Evolutionary conservation across 768 basidiomycete genomes (phyloP).

Genomic region (Boletellus emodensis): DNA sequence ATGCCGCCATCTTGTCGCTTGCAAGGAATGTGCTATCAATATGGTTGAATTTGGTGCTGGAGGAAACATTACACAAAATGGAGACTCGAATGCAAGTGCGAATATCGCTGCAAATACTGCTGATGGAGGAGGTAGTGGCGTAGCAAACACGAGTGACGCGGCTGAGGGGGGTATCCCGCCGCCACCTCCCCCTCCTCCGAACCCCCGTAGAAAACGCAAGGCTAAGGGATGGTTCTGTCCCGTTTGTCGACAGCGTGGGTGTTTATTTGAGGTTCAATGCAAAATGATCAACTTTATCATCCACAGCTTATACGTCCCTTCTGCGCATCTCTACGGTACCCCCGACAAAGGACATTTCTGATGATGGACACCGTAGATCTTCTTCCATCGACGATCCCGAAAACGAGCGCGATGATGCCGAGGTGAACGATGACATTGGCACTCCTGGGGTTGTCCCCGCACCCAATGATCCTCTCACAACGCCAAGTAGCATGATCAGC

Average conservation of each 20-base stretch:
- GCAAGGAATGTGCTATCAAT: slow-evolving; percentile 91
- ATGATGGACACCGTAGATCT: slow-evolving; percentile 27
- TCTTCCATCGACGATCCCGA: slow-evolving; percentile 27
- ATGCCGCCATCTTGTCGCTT: slow-evolving; percentile 91
- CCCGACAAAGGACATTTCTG: slow-evolving; percentile 41
- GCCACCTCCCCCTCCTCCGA: slow-evolving; percentile 31
- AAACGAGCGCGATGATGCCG: slow-evolving; percentile 16
- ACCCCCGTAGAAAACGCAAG: slow-evolving; percentile 77
- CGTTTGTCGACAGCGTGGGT: slow-evolving; percentile 90
- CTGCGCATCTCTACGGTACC: slow-evolving; percentile 74
- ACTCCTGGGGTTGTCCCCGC: background rate
- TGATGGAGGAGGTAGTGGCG: slow-evolving; percentile 19
- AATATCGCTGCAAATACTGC: slow-evolving; percentile 22
- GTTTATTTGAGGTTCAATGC: background rate
- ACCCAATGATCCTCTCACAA: slow-evolving; percentile 11
- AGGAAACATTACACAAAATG: slow-evolving; percentile 68
- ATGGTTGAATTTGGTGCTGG: slow-evolving; percentile 98
- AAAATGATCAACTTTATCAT: background rate
- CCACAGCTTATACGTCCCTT: slow-evolving; percentile 80
- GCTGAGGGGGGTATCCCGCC: slow-evolving; percentile 23
- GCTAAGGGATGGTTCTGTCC: slow-evolving; percentile 98
- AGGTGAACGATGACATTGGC: background rate
- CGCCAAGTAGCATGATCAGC: slow-evolving; percentile 19
- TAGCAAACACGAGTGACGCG: slow-evolving; percentile 16
- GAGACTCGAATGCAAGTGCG: slow-evolving; percentile 33